Percentiles rank a stretch among this genome's conserved stretches.
phyloP scores from a whole-genome alignment of 192 early-diverging fungal species.

The Lobosporangium transversale region DNA sequence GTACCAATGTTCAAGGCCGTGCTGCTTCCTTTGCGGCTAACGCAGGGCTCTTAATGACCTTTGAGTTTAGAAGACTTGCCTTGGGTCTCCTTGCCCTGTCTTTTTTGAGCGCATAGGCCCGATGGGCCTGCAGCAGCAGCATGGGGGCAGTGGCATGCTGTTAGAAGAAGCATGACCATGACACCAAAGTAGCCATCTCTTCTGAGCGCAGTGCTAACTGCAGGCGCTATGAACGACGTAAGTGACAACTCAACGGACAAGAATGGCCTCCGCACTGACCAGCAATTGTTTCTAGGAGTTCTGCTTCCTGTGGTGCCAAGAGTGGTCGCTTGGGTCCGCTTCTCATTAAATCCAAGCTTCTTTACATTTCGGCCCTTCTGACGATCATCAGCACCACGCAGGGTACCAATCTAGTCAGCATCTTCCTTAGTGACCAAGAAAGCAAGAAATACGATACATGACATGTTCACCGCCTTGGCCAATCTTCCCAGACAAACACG shows the following conservation, averaged over 20 bases:
- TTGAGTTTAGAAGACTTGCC: slow-evolving; percentile 56
- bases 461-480: slow-evolving; percentile 78
- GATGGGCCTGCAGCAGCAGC: slow-evolving; percentile 19
- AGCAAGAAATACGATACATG: slow-evolving; percentile 81
- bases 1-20: slow-evolving; percentile 10
- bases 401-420: slow-evolving; percentile 61
- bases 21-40: slow-evolving; percentile 11
- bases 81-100: slow-evolving; percentile 21
- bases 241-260: slow-evolving; percentile 18
- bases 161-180: slow-evolving; percentile 12
- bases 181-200: slow-evolving; percentile 26
- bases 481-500: slow-evolving; percentile 82
- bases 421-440: slow-evolving; percentile 76
- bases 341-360: slow-evolving; percentile 60
- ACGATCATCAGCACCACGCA: slow-evolving; percentile 53
- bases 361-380: slow-evolving; percentile 36
- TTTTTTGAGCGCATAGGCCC: slow-evolving; percentile 32
- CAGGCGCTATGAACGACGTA: slow-evolving; percentile 33
- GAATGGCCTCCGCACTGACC: slow-evolving; percentile 40
- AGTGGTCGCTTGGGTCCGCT: slow-evolving; percentile 56
- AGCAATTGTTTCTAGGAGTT: slow-evolving; percentile 53
- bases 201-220: slow-evolving; percentile 30
- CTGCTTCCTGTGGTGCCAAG: slow-evolving; percentile 43
- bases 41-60: slow-evolving; percentile 55
- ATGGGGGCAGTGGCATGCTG: slow-evolving; percentile 3